Evolutionary conservation across 352 stramenopile genomes (phyloP).

Genomic region (Phytopythium montanum): DNA sequence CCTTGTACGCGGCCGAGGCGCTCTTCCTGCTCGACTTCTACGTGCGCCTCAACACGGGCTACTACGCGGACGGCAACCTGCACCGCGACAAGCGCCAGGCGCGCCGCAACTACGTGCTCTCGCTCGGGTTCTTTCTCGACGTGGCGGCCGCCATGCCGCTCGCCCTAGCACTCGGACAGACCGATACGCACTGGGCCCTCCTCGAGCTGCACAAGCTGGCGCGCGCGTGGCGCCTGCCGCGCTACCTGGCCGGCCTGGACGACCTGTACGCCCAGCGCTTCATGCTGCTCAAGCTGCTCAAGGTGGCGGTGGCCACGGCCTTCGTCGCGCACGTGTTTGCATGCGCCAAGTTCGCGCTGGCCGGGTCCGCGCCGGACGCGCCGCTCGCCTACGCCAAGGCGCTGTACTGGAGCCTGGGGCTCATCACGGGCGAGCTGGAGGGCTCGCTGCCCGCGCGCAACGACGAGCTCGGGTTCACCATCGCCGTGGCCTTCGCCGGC

Average conservation of each 20-base stretch:
- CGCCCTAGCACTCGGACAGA: conserved; percentile 4
- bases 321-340: conserved; percentile 51
- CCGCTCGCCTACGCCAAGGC: conserved; percentile 26
- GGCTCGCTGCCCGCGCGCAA: conserved; percentile 32
- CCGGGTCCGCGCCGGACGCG: conserved; percentile 4
- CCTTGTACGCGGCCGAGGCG: conserved; percentile 32
- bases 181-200: conserved; percentile 12
- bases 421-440: conserved; percentile 55
- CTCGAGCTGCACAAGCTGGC: conserved; percentile 56
- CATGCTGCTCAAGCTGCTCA: conserved; percentile 41
- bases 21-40: conserved; percentile 53
- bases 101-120: conserved; percentile 37
- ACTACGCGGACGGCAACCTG: conserved; percentile 53
- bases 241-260: conserved; percentile 48
- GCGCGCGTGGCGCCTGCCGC: conserved; percentile 33
- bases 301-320: conserved; percentile 29
- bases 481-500: conserved; percentile 41
- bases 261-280: conserved; percentile 55
- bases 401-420: conserved; percentile 52
- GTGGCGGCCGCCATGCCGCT: conserved; percentile 35
- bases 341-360: conserved; percentile 40
- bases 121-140: conserved; percentile 39
- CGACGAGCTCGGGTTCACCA: conserved; percentile 41
- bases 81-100: conserved; percentile 34
- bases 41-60: conserved; percentile 55